Conservation (phyloP, 73 alveolate genomes). For the Paramecium sexaurelia region DNA sequence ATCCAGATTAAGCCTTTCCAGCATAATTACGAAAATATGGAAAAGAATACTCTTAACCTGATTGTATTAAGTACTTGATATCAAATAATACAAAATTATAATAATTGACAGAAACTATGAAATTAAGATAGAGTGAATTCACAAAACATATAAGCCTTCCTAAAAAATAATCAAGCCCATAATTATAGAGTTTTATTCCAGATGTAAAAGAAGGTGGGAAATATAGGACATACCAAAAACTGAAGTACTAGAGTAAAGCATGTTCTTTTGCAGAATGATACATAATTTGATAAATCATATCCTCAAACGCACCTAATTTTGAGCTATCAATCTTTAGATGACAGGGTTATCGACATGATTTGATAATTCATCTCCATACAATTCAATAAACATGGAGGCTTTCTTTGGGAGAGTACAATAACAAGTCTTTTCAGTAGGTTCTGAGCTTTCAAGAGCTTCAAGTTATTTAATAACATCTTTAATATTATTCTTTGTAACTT, state of each 20-base stretch:
- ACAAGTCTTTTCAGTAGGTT: conserved; percentile 30
- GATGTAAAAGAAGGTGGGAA: conserved; percentile 35
- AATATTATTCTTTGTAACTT: conserved; percentile 25
- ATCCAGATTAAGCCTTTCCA: conserved; percentile 46
- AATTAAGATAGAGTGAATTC: neutral
- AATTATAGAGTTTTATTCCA: neutral
- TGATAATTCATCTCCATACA: neutral
- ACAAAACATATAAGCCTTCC: neutral
- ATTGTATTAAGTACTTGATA: neutral
- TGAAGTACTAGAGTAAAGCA: conserved; percentile 53
- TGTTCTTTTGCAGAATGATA: conserved; percentile 38
- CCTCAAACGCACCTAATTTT: conserved; percentile 37
- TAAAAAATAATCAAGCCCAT: neutral
- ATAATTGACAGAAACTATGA: neutral
- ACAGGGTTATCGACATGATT: conserved; percentile 11
- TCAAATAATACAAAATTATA: conserved; percentile 18
- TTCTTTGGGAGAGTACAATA: conserved; percentile 13
- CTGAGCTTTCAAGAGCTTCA: neutral
- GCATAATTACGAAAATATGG: conserved; percentile 5
- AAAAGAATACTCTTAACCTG: conserved; percentile 30
- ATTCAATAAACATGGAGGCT: neutral
- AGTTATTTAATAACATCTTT: neutral
- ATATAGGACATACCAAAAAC: conserved; percentile 33
- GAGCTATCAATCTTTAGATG: conserved; percentile 40
- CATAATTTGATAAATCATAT: conserved; percentile 14